phyloP scores from a whole-genome alignment of 176 grass and related monocot genomes.

The Phoenix dactylifera region DNA sequence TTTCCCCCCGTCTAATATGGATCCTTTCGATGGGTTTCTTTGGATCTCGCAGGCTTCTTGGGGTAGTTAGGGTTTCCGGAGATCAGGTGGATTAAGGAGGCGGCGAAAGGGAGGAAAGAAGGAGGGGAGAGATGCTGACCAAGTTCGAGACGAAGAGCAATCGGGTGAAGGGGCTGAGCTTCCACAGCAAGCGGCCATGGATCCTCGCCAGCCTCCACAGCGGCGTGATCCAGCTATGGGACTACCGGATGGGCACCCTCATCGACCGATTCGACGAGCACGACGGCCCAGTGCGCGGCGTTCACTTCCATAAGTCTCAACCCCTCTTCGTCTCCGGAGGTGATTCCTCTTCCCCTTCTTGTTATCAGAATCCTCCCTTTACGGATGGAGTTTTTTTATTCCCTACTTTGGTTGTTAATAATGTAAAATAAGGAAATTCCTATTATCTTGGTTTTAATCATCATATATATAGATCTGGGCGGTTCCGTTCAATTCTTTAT shows the following conservation, averaged over 20 bases:
- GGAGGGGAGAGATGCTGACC: slow-evolving; percentile 62
- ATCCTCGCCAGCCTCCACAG: slow-evolving; percentile 86
- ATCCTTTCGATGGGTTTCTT: too few relatives aligned
- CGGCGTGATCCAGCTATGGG: slow-evolving; percentile 89
- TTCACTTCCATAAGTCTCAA: slow-evolving; percentile 91
- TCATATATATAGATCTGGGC: slow-evolving; percentile 7
- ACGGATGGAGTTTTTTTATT: too few relatives aligned
- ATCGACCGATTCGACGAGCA: slow-evolving; percentile 95
- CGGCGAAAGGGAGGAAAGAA: background rate
- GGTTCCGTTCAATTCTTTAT: too few relatives aligned
- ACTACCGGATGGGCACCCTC: slow-evolving; percentile 89
- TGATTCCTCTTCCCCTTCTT: slow-evolving; percentile 17
- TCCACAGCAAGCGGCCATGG: slow-evolving; percentile 82
- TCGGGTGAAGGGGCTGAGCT: slow-evolving; percentile 94
- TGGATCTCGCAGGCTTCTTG: too few relatives aligned
- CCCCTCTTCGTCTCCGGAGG: slow-evolving; percentile 99
- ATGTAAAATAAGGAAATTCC: background rate
- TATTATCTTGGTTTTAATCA: slow-evolving; percentile 6
- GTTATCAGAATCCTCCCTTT: background rate
- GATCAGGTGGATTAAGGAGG: background rate
- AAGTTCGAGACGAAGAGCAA: slow-evolving; percentile 99
- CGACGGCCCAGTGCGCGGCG: slow-evolving; percentile 77
- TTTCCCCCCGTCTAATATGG: too few relatives aligned
- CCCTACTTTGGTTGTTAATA: too few relatives aligned
- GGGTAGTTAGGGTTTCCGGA: too few relatives aligned